A percentile compares a stretch with the other conserved stretches of the same genome.
Evolutionary conservation across 176 grass and related monocot species (phyloP).

Genomic region (Carex parvula): DNA sequence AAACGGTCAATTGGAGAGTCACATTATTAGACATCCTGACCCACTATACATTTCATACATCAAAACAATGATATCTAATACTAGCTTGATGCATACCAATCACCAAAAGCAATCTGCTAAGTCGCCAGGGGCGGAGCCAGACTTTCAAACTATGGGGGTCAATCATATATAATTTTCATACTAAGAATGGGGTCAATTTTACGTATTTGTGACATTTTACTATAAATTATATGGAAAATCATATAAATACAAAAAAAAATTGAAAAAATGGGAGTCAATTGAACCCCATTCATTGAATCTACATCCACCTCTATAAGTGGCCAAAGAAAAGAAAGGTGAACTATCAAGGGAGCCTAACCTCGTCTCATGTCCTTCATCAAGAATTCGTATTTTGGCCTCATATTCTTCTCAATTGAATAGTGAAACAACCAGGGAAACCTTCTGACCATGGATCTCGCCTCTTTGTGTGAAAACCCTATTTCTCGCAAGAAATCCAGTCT

Average conservation of each 20-base stretch:
- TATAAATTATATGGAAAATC: no score
- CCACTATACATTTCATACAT: background rate
- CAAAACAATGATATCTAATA: background rate
- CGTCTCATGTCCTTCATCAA: slow-evolving; percentile 51
- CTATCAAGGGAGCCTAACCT: background rate
- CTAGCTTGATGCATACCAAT: background rate
- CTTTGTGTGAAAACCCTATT: slow-evolving; percentile 44
- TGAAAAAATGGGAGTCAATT: no score
- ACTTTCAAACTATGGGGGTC: no score
- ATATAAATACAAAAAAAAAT: no score
- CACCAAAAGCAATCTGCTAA: background rate
- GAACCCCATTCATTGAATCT: no score
- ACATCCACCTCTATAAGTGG: background rate
- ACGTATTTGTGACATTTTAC: no score
- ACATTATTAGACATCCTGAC: no score
- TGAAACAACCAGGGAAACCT: slow-evolving; percentile 73
- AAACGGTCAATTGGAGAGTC: no score
- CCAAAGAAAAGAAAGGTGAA: background rate
- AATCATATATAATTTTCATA: no score
- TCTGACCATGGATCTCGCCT: slow-evolving; percentile 60
- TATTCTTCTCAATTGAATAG: slow-evolving; percentile 70
- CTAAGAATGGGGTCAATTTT: no score
- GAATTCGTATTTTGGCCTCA: slow-evolving; percentile 77
- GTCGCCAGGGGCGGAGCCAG: background rate
- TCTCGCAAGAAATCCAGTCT: slow-evolving; percentile 71